Conservation (phyloP, 2,329 filamentous ascomycete genomes). For the Drechslerella coelobrocha region DNA sequence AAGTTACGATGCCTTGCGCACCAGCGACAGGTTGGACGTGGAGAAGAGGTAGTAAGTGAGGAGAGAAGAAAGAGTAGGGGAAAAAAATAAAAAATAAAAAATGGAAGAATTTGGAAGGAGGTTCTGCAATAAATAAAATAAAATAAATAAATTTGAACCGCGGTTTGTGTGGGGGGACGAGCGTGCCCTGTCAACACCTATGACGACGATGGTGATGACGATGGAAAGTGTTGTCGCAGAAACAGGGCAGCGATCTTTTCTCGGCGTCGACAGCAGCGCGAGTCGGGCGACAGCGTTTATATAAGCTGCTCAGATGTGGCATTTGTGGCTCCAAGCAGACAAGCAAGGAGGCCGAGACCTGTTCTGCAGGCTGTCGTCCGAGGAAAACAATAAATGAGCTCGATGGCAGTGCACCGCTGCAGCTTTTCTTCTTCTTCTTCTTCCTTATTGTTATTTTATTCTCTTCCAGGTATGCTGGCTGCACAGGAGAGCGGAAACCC, state of each 20-base stretch:
- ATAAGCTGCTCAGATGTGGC: too few species aligned
- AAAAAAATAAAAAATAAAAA: neutral
- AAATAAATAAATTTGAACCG: too few species aligned
- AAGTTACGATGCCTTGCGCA: neutral
- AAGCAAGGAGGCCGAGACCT: too few species aligned
- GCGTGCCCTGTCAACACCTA: constrained; percentile 1
- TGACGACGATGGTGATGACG: neutral
- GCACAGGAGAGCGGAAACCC: constrained; percentile 24
- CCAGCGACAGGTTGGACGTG: neutral
- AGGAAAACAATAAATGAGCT: too few species aligned
- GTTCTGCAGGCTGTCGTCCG: too few species aligned
- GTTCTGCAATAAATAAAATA: too few species aligned
- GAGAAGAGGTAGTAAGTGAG: neutral
- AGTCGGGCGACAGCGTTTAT: neutral
- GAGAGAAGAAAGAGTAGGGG: neutral
- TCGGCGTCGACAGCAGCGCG: neutral
- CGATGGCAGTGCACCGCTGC: too few species aligned
- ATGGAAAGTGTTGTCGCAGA: constrained; percentile 23
- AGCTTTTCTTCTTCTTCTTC: too few species aligned
- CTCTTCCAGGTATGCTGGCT: constrained; percentile 2
- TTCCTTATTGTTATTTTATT: too few species aligned
- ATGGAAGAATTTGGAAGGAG: neutral
- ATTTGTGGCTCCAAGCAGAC: too few species aligned
- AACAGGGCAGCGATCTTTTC: constrained; percentile 13
- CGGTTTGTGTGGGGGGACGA: too few species aligned